A percentile compares a stretch with the other conserved stretches of the same genome.
These are phyloP conservation scores for Hypseocharis bilobata DNA, from an alignment of 441 rosid species.

Conservation along the genomic window DNA sequence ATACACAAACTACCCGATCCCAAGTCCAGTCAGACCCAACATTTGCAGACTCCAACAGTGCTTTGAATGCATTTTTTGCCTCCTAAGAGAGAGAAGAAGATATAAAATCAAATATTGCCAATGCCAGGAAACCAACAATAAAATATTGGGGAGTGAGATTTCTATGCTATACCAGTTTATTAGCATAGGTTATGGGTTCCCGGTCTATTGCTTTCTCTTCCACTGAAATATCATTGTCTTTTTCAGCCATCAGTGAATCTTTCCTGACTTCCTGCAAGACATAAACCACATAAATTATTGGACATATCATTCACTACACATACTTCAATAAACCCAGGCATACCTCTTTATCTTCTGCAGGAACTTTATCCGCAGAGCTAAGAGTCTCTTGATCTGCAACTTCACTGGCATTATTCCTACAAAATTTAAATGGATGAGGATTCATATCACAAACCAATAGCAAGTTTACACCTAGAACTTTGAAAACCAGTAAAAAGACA, in stretches of 20 bases:
- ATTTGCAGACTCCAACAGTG: slow-evolving; percentile 51
- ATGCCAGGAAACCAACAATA: slow-evolving; percentile 20
- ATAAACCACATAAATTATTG: slow-evolving; percentile 26
- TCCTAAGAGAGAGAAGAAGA: slow-evolving; percentile 33
- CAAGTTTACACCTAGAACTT: slow-evolving; percentile 11
- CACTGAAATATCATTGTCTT: slow-evolving; percentile 24
- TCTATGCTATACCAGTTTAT: slow-evolving; percentile 46
- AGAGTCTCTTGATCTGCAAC: slow-evolving; percentile 28
- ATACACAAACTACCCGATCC: slow-evolving; percentile 62
- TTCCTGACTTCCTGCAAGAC: slow-evolving; percentile 42
- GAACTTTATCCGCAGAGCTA: slow-evolving; percentile 32
- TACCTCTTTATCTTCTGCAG: slow-evolving; percentile 43
- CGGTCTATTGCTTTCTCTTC: slow-evolving; percentile 53
- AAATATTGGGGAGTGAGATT: slow-evolving; percentile 16
- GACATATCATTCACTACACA: background rate
- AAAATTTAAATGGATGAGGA: slow-evolving; percentile 21
- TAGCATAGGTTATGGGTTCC: slow-evolving; percentile 42
- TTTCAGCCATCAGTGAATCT: slow-evolving; percentile 37
- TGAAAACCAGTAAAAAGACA: slow-evolving; percentile 25
- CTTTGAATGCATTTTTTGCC: slow-evolving; percentile 50
- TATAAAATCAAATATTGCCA: slow-evolving; percentile 10
- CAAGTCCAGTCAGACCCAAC: slow-evolving; percentile 68
- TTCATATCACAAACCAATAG: slow-evolving; percentile 20
- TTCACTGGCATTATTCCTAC: slow-evolving; percentile 37
- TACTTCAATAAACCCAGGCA: slow-evolving; percentile 15